phyloP scores from a whole-genome alignment of 768 basidiomycete genomes.

The Rubroboletus satanas region DNA sequence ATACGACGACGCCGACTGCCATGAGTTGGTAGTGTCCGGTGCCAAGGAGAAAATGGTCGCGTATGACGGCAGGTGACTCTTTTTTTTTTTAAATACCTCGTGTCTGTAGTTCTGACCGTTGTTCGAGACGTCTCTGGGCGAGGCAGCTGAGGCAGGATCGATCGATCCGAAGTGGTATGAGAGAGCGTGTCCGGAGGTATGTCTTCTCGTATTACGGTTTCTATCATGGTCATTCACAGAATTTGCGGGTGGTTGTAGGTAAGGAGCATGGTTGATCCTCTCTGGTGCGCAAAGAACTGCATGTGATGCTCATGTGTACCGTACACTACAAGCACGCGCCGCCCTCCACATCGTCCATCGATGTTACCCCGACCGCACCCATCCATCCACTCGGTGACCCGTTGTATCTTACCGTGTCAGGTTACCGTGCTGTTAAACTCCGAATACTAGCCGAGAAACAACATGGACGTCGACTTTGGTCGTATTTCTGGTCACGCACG shows the following conservation, averaged over 20 bases:
- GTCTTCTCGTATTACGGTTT: background rate
- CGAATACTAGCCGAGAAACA: background rate
- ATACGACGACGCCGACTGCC: no score
- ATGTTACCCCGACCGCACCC: background rate
- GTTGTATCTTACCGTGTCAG: conserved; percentile 29
- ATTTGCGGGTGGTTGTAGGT: background rate
- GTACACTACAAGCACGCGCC: conserved; percentile 21
- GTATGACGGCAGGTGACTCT: conserved; percentile 21
- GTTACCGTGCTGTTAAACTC: conserved; percentile 17
- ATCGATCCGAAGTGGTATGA: conserved; percentile 12
- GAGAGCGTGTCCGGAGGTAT: conserved; percentile 20
- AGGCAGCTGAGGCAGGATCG: background rate
- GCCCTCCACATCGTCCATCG: background rate
- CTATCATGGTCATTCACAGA: background rate
- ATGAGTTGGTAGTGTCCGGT: no score
- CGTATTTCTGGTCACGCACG: background rate
- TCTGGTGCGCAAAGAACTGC: conserved; percentile 39
- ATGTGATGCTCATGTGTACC: conserved; percentile 33
- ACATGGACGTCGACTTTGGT: background rate
- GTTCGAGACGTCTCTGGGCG: background rate
- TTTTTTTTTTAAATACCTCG: no score
- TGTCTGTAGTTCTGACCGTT: background rate
- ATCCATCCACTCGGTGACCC: conserved; percentile 15
- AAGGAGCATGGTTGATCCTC: conserved; percentile 15
- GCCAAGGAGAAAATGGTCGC: background rate